Conservation (phyloP, 768 basidiomycete species). For the Xanthoconium purpureum region DNA sequence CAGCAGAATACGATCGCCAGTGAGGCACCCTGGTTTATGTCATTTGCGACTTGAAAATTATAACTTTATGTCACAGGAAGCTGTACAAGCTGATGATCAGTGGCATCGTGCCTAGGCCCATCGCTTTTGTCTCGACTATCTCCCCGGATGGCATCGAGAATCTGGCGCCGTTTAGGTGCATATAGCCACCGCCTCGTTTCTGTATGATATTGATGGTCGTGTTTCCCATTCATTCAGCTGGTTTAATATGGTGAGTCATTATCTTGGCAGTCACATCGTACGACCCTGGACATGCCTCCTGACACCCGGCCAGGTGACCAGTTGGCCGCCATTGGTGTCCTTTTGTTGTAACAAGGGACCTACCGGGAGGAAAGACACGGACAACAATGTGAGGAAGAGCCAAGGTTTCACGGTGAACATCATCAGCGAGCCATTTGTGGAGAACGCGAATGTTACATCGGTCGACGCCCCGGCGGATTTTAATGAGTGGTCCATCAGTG, state of each 20-base stretch:
- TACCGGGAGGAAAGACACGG: constrained; percentile 39
- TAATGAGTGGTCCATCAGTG: constrained; percentile 42
- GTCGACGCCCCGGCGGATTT: constrained; percentile 37
- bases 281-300: neutral
- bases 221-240: constrained; percentile 8
- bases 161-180: constrained; percentile 43
- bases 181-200: neutral
- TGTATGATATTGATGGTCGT: neutral
- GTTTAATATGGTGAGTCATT: constrained; percentile 23
- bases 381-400: constrained; percentile 39
- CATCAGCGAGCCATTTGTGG: constrained; percentile 49
- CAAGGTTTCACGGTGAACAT: constrained; percentile 49
- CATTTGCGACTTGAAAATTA: neutral
- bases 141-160: constrained; percentile 35
- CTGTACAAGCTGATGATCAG: constrained; percentile 37
- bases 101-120: constrained; percentile 43
- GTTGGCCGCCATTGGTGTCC: constrained; percentile 36
- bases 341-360: constrained; percentile 24
- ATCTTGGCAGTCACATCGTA: neutral
- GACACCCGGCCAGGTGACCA: constrained; percentile 15
- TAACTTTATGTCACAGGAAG: constrained; percentile 7
- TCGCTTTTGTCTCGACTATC: constrained; percentile 43
- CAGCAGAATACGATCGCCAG: constrained; percentile 28
- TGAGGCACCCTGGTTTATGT: constrained; percentile 8
- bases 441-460: constrained; percentile 37